Evolutionary conservation across 176 grass and related monocot species (phyloP).

Genomic region (Triticum turgidum): DNA sequence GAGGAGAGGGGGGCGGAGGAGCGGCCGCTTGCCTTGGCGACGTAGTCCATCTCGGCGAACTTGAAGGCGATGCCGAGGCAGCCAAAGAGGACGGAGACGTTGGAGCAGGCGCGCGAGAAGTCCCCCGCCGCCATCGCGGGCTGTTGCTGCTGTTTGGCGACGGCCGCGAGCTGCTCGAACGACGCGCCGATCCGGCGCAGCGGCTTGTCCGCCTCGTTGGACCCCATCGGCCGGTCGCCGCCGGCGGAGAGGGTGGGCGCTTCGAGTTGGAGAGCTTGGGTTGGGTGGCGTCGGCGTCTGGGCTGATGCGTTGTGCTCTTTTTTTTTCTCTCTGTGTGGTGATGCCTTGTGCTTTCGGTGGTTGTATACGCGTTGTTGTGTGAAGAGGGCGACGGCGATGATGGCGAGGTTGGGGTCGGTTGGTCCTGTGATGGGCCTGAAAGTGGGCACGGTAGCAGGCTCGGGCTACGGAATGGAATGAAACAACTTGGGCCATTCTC

Average conservation of each 20-base stretch:
- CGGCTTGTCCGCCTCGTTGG: constrained; percentile 62
- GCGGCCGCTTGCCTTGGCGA: constrained; percentile 57
- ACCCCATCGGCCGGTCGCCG: constrained; percentile 27
- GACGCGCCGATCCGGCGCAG: constrained; percentile 69
- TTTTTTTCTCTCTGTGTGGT: not conserved
- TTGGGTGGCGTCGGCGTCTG: not conserved
- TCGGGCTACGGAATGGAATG: too few species aligned
- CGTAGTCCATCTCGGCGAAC: constrained; percentile 98
- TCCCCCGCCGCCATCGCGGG: constrained; percentile 48
- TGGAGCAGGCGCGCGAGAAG: constrained; percentile 79
- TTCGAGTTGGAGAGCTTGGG: not conserved
- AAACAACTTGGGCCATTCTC: too few species aligned
- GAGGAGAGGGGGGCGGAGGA: not conserved
- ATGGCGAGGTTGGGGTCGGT: not conserved
- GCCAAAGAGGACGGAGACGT: constrained; percentile 89
- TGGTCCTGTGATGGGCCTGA: not conserved
- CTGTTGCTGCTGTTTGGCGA: constrained; percentile 24
- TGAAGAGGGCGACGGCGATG: not conserved
- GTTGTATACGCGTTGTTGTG: constrained; percentile 15
- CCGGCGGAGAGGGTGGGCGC: not conserved
- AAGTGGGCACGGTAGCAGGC: not conserved
- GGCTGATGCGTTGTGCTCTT: not conserved
- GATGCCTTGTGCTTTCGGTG: not conserved
- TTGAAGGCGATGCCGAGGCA: constrained; percentile 96
- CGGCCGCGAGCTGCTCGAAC: constrained; percentile 70